Evolutionary conservation across 768 basidiomycete genomes (phyloP), one percentile per base, ranked within the genome.

Genomic region (Kwoniella botswanensis): DNA sequence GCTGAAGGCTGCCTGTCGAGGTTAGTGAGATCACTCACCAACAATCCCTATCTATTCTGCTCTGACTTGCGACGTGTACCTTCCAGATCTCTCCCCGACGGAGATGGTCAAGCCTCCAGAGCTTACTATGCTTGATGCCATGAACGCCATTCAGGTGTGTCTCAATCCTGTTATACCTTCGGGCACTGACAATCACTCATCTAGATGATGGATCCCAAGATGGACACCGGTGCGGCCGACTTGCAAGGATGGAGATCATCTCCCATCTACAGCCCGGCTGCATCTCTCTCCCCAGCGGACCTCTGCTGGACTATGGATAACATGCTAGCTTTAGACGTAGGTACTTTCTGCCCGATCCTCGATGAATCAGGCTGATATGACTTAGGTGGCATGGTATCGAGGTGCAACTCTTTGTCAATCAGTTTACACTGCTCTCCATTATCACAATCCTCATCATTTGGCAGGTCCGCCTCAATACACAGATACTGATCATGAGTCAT

Each of bases 271-370:
- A 85, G 93, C 76, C 89, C 92, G 3, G 83, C 88, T 53, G 76
- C 85, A 6, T 88, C 87, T 2, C 84, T 94, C 59, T 84, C 90
- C 2, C 90, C 93, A 0, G 88, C 92, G 75, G 93, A 96, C 80
- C 80, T 95, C 24, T 94, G 93, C 81, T 94, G 92, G 91, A 90
- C 94, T 22, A 85, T 96, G 71, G 95, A 96, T 81, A 86, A 89
- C 73, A 85, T 90, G 17, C 85, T 92, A 75, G 87, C 91, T 42
- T 90, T 89, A 76, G 94, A 98, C 88, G 94, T 85, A 42, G 55
- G 82, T 67, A n/a, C 5, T 15, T 24, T 46, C 2, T 15, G 3
- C 15, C 41, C 4, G 35, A 35, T 35, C 35, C 35, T 35, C 35
- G 7, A 35, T 35, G 3, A 35, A 35, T 35, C 35, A 35, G 35